These are phyloP conservation scores for Gentiana dahurica DNA, from an alignment of 257 asterid species.

Conservation along the genomic window DNA sequence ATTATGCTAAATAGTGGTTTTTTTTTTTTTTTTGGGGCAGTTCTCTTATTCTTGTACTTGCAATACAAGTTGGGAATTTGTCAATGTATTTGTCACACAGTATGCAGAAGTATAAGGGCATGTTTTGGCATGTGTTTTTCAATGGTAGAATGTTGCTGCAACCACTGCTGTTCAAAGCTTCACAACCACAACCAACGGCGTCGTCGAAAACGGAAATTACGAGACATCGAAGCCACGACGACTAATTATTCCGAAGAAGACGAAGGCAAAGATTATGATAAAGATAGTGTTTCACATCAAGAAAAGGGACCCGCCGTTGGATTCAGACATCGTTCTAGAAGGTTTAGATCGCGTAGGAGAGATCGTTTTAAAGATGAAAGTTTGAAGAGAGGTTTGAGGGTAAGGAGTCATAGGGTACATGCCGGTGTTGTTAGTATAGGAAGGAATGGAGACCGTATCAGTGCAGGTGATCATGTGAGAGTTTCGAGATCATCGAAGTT, in stretches of 20 bases:
- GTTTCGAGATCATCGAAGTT: slow-evolving; percentile 43
- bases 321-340: slow-evolving; percentile 1
- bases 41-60: slow-evolving; percentile 56
- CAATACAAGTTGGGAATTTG: slow-evolving; percentile 67
- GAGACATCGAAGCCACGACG: slow-evolving; percentile 28
- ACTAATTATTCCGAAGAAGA: slow-evolving; percentile 17
- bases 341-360: slow-evolving; percentile 5
- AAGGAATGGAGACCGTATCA: slow-evolving; percentile 13
- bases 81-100: slow-evolving; percentile 45
- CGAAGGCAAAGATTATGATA: slow-evolving; percentile 23
- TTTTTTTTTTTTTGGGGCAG: too few relatives aligned
- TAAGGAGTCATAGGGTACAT: slow-evolving; percentile 29
- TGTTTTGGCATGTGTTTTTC: slow-evolving; percentile 42
- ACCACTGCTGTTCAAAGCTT: slow-evolving; percentile 44
- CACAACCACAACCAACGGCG: slow-evolving; percentile 22
- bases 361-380: slow-evolving; percentile 37
- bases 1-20: too few relatives aligned
- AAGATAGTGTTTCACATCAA: slow-evolving; percentile 10
- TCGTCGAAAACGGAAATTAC: slow-evolving; percentile 15
- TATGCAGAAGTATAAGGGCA: slow-evolving; percentile 39
- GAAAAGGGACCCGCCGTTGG: slow-evolving; percentile 6
- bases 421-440: slow-evolving; percentile 20
- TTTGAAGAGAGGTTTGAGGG: slow-evolving; percentile 45
- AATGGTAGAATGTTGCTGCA: slow-evolving; percentile 41
- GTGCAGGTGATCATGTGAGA: slow-evolving; percentile 33